Evolutionary conservation across 805 yeast species (phyloP).

Genomic region (Candida pini): DNA sequence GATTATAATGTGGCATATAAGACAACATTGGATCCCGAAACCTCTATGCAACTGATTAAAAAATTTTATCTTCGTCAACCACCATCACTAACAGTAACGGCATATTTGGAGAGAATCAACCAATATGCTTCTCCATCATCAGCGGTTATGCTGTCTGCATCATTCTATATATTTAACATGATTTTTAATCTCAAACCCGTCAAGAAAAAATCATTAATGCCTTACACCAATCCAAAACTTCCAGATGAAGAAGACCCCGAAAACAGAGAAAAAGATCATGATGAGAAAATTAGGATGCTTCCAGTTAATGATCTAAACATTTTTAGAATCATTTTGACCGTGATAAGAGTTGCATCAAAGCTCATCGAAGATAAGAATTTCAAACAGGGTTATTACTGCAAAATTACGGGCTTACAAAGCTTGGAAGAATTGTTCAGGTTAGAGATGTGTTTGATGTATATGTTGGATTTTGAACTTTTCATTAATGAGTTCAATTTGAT

Average conservation of each 20-base stretch:
- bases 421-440: slow-evolving; percentile 33
- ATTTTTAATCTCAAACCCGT: slow-evolving; percentile 22
- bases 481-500: slow-evolving; percentile 31
- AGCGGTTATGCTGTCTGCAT: slow-evolving; percentile 27
- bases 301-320: slow-evolving; percentile 33
- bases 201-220: slow-evolving; percentile 8
- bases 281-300: slow-evolving; percentile 15
- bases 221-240: slow-evolving; percentile 7
- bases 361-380: slow-evolving; percentile 40
- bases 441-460: slow-evolving; percentile 36
- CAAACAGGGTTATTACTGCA: slow-evolving; percentile 37
- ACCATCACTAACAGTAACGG: slow-evolving; percentile 24
- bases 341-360: slow-evolving; percentile 35
- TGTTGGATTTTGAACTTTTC: slow-evolving; percentile 36
- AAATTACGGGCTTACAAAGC: slow-evolving; percentile 39
- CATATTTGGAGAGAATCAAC: slow-evolving; percentile 29
- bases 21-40: slow-evolving; percentile 5
- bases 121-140: slow-evolving; percentile 26
- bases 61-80: slow-evolving; percentile 27
- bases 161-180: slow-evolving; percentile 26
- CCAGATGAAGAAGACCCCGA: not conserved
- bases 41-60: slow-evolving; percentile 13
- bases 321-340: slow-evolving; percentile 34
- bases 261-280: not conserved
- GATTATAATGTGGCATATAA: slow-evolving; percentile 1